These are phyloP conservation scores for Plasmodium falciparum DNA, from an alignment of 169 alveolate genomes.

Conservation along the genomic window DNA sequence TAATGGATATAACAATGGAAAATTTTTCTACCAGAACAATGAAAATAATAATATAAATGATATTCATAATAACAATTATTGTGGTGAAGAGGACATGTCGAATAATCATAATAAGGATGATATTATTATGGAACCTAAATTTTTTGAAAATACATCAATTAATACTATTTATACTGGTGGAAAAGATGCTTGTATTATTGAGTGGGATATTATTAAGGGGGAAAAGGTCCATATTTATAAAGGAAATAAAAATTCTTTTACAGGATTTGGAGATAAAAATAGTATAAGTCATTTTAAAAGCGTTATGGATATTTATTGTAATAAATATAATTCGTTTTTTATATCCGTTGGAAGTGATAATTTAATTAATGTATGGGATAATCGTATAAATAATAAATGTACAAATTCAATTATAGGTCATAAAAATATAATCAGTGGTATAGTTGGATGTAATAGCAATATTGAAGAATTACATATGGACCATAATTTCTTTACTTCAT, in stretches of 20 bases:
- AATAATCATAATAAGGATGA: background rate
- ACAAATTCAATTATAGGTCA: slow-evolving; percentile 56
- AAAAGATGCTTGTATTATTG: slow-evolving; percentile 70
- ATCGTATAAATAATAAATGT: slow-evolving; percentile 30
- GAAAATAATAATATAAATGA: background rate
- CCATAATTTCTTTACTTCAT: slow-evolving; percentile 69
- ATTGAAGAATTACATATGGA: slow-evolving; percentile 62
- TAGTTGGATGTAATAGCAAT: slow-evolving; percentile 53
- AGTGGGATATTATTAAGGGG: slow-evolving; percentile 50
- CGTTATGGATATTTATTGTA: slow-evolving; percentile 62
- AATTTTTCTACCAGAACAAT: background rate
- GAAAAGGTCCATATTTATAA: slow-evolving; percentile 72
- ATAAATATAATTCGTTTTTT: slow-evolving; percentile 66
- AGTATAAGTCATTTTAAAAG: slow-evolving; percentile 67
- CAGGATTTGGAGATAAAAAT: slow-evolving; percentile 17
- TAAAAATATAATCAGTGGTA: slow-evolving; percentile 52
- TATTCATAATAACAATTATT: background rate
- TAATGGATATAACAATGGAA: background rate
- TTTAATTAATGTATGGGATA: slow-evolving; percentile 71
- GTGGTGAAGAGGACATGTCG: background rate
- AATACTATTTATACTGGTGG: slow-evolving; percentile 65
- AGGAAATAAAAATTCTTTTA: slow-evolving; percentile 31
- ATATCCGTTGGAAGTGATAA: slow-evolving; percentile 72
- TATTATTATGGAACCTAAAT: slow-evolving; percentile 28
- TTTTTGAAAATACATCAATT: slow-evolving; percentile 45